Base-by-base conservation (phyloP, 495 filamentous ascomycete species). In the Neurospora sp. region DNA sequence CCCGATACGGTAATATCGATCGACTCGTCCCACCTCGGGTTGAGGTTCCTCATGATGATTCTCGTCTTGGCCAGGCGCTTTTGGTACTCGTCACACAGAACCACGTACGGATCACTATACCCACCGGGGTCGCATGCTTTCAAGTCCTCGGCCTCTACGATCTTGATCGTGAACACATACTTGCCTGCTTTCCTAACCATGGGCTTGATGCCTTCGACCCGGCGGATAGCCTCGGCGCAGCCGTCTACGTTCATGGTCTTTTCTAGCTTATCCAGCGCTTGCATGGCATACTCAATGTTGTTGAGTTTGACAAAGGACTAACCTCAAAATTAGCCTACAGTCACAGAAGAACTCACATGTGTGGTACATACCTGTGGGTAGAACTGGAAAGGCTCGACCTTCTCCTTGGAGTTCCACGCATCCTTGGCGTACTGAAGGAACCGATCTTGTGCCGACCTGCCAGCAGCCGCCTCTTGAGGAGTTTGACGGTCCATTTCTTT, bases 121-220 rank as follows among this genome's bases (percentile, higher is more conserved):
- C 96, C 96, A 76, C 91, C 94, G 73, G 97, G 92, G 82, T 99
- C 96, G 77, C 97, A 98, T 18, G 96, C 94, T 80, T 97, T 98
- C 74, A 99, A 82, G 76, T 98, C 96, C 81, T 99, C 96, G n/a
- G 92, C 96, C 77, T 99, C 96, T 39, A 99, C 94, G 69, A 99
- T 93, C 84, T 99, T 99, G 81, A 98, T 94, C 1, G 96, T 98
- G 80, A 99, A 99, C 69, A 98, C 93, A 78, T 97, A 98, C 72
- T 94, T 96, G 39, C 89, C 90, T 38, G 86, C 84, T 75, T 86
- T 89, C 77, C 89, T 89, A 31, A 87, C 84, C 59, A 69, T 38
- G 71, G 81, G 84, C 69, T 77, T 83, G 22, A 79, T 82, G n/a
- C 85, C 86, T 27, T 86, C 85, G 74, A 90, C 83, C 74, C 85